phyloP scores from a whole-genome alignment of 495 filamentous ascomycete species.

The Neurospora cerealis region DNA sequence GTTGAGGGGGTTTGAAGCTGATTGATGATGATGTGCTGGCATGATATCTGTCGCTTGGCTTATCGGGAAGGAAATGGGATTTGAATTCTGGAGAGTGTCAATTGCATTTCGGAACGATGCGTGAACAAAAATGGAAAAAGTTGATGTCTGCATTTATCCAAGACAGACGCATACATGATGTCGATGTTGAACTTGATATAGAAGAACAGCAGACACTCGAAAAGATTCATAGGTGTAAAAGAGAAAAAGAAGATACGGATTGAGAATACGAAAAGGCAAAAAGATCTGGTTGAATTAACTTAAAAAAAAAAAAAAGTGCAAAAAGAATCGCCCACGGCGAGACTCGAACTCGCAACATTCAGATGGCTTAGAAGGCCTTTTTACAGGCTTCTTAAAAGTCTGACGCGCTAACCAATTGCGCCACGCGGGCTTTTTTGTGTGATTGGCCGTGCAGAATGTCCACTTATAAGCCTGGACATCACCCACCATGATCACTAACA shows the following conservation, averaged over 20 bases:
- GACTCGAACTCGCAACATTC: slow-evolving; percentile 6
- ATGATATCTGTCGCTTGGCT: not conserved
- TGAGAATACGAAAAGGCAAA: not conserved
- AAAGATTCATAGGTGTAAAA: not conserved
- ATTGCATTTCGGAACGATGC: not conserved
- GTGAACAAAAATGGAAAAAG: not conserved
- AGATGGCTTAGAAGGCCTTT: not conserved
- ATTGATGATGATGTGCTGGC: not conserved
- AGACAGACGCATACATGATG: not conserved
- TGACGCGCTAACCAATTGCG: not conserved
- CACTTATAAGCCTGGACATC: not conserved
- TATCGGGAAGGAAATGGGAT: not conserved
- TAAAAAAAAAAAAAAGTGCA: not conserved
- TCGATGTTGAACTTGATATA: not conserved
- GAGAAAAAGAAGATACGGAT: not conserved
- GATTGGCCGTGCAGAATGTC: not conserved
- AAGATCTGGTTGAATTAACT: not conserved
- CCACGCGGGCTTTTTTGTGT: not conserved
- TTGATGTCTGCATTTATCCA: not conserved
- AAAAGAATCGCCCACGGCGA: slow-evolving; percentile 1
- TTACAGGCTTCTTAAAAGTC: slow-evolving; percentile 2
- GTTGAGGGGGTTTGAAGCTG: not conserved
- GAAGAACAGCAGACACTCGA: not conserved
- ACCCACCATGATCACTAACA: not conserved
- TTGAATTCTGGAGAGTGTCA: not conserved